These are phyloP conservation scores for Zasmidium cellare DNA, from an alignment of 2,329 filamentous ascomycete species.

Conservation along the genomic window DNA sequence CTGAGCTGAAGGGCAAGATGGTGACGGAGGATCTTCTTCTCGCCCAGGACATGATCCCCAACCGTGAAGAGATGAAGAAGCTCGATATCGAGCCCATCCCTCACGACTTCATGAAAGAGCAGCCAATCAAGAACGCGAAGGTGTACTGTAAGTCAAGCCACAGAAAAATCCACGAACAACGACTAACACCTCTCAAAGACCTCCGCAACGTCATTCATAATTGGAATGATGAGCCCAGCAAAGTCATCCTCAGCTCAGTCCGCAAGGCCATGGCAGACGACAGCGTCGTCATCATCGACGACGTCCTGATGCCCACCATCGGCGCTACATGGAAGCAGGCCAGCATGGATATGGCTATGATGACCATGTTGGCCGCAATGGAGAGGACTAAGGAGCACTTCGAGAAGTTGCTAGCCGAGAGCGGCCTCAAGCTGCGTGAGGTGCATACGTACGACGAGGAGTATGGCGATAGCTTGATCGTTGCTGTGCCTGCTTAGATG, in stretches of 20 bases:
- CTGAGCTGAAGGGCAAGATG: conserved; percentile 8
- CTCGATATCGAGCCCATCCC: conserved; percentile 10
- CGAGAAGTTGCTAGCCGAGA: background rate
- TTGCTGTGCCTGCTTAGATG: conserved; percentile 2
- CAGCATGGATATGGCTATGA: conserved; percentile 19
- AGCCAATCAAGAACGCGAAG: conserved; percentile 3
- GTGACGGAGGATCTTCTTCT: conserved; percentile 8
- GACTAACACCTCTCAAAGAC: background rate
- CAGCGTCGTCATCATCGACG: conserved; percentile 13
- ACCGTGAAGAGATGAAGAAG: conserved; percentile 4
- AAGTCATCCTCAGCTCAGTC: conserved; percentile 8
- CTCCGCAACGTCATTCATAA: conserved; percentile 3
- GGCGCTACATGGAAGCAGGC: conserved; percentile 16
- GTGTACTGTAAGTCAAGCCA: background rate
- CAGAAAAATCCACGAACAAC: background rate
- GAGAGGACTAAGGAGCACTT: conserved; percentile 7
- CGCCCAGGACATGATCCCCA: conserved; percentile 3
- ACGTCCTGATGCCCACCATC: conserved; percentile 10
- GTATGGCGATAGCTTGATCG: conserved; percentile 4
- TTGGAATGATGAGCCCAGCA: conserved; percentile 11
- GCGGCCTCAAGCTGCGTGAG: conserved; percentile 1
- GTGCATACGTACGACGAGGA: conserved; percentile 10
- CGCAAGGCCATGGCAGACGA: conserved; percentile 13
- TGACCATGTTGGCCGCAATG: conserved; percentile 13
- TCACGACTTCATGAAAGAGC: conserved; percentile 5